Conservation (phyloP, 805 yeast species). For the Wickerhamomyces mucosus region DNA sequence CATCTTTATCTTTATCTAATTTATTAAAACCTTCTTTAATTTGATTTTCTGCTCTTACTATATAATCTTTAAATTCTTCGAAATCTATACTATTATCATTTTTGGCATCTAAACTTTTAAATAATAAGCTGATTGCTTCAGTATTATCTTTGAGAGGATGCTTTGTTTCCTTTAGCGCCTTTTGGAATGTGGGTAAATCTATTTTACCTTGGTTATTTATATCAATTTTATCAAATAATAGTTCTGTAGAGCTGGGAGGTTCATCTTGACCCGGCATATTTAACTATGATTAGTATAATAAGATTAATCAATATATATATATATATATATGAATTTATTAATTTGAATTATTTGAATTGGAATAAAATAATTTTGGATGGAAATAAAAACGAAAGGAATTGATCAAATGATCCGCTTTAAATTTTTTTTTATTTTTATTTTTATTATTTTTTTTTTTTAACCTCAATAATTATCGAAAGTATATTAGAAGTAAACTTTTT, state of each 20-base stretch:
- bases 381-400: too few relatives aligned
- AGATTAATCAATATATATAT: too few relatives aligned
- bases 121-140: constrained; percentile 47
- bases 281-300: too few relatives aligned
- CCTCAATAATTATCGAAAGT: too few relatives aligned
- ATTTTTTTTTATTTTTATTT: too few relatives aligned
- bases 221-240: constrained; percentile 36
- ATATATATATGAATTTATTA: too few relatives aligned
- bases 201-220: constrained; percentile 26
- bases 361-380: too few relatives aligned
- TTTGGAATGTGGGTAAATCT: constrained; percentile 25
- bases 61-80: constrained; percentile 57
- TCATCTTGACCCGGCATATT: too few relatives aligned
- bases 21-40: constrained; percentile 57
- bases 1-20: constrained; percentile 68
- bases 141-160: constrained; percentile 60
- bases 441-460: too few relatives aligned
- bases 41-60: constrained; percentile 59
- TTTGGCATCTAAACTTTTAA: constrained; percentile 49
- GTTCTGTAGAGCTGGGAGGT: constrained; percentile 6
- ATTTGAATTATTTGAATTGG: too few relatives aligned
- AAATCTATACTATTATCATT: constrained; percentile 50
- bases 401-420: too few relatives aligned
- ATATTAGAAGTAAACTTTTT: too few relatives aligned
- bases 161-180: constrained; percentile 31